Conservation (phyloP, 2,329 filamentous ascomycete species). For the Aspergillus proliferans region DNA sequence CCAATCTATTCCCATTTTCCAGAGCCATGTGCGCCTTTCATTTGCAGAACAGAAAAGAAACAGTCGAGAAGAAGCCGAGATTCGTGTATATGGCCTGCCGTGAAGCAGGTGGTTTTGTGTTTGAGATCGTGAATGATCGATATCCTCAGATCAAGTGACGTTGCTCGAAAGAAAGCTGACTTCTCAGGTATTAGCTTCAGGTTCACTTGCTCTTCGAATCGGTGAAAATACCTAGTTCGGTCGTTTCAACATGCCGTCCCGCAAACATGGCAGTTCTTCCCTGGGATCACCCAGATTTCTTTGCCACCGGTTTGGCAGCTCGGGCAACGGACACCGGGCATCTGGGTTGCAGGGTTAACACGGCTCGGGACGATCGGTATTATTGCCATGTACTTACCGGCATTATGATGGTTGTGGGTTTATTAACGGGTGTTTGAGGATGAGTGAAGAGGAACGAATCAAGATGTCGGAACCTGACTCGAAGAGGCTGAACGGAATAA, state of each 20-base stretch:
- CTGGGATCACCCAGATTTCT: constrained; percentile 42
- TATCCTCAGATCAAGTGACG: not conserved
- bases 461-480: not conserved
- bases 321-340: constrained; percentile 41
- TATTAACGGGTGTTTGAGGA: not conserved
- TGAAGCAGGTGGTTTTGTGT: not conserved
- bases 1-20: not conserved
- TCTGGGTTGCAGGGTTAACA: constrained; percentile 20
- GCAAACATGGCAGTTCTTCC: constrained; percentile 41
- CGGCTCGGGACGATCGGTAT: not conserved
- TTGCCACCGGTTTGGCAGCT: constrained; percentile 29
- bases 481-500: not conserved
- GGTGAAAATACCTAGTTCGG: constrained; percentile 4
- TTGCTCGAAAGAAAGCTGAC: not conserved
- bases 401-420: constrained; percentile 4
- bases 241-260: constrained; percentile 25
- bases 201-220: not conserved
- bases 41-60: not conserved
- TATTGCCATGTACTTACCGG: constrained; percentile 2
- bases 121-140: not conserved
- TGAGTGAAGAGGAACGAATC: not conserved
- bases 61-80: not conserved
- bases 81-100: not conserved
- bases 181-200: not conserved
- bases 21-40: not conserved